phyloP scores from a whole-genome alignment of 1,139 yeast genomes.

The Ogataea hybrid region DNA sequence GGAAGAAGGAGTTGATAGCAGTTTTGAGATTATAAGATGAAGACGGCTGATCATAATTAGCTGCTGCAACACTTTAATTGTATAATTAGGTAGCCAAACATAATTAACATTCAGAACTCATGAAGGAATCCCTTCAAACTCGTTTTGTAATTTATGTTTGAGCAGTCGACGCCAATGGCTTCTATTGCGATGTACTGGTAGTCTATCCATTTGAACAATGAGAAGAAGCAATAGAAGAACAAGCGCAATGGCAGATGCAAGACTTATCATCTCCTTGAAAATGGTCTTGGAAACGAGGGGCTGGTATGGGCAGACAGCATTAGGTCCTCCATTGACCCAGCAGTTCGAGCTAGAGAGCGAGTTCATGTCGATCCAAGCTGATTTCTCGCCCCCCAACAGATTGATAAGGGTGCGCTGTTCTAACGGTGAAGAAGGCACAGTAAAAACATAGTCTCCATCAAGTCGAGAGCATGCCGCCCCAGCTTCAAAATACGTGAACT shows the following conservation, averaged over 20 bases:
- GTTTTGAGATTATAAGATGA: slow-evolving; percentile 25
- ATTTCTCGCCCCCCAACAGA: slow-evolving; percentile 26
- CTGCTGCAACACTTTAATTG: slow-evolving; percentile 1
- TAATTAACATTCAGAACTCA: slow-evolving; percentile 21
- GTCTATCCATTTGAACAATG: slow-evolving; percentile 35
- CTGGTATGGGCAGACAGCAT: slow-evolving; percentile 77
- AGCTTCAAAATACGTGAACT: slow-evolving; percentile 53
- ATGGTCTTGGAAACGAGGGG: slow-evolving; percentile 51
- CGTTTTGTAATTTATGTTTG: slow-evolving; percentile 44
- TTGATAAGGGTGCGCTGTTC: slow-evolving; percentile 38
- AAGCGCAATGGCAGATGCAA: slow-evolving; percentile 59
- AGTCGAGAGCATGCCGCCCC: slow-evolving; percentile 25
- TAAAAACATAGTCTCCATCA: slow-evolving; percentile 37
- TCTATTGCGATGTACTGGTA: slow-evolving; percentile 56
- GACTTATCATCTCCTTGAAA: slow-evolving; percentile 64
- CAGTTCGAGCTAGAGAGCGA: slow-evolving; percentile 72
- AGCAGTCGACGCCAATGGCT: slow-evolving; percentile 52
- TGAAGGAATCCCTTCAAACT: slow-evolving; percentile 66
- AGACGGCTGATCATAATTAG: not conserved
- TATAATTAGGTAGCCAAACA: slow-evolving; percentile 4
- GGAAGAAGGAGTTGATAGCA: slow-evolving; percentile 47
- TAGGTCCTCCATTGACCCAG: slow-evolving; percentile 85
- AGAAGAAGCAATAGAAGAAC: slow-evolving; percentile 44
- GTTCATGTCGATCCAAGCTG: slow-evolving; percentile 82
- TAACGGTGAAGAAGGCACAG: slow-evolving; percentile 55